phyloP scores from a whole-genome alignment of 306 rosid genomes.

The Gillenia trifoliata region DNA sequence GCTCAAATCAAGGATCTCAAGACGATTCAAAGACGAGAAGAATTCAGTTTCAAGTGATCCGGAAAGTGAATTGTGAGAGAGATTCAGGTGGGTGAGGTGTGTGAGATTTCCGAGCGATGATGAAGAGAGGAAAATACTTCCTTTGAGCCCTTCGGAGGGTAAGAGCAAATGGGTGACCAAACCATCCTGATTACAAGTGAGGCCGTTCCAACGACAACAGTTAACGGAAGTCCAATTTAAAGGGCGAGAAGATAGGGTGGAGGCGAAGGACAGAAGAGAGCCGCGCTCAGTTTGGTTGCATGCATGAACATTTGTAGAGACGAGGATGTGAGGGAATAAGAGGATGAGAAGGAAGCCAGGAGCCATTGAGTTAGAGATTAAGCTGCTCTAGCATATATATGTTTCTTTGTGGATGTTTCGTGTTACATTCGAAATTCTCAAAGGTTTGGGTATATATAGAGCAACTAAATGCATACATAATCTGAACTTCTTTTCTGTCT shows the following conservation, averaged over 20 bases:
- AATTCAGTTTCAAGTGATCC: neutral
- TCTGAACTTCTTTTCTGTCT: too few species aligned
- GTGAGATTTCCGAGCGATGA: neutral
- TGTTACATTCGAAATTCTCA: too few species aligned
- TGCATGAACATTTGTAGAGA: too few species aligned
- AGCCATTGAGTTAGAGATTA: too few species aligned
- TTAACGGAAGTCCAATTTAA: neutral
- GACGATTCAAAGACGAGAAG: neutral
- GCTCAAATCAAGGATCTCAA: neutral
- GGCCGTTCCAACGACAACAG: neutral
- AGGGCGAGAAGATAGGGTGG: neutral
- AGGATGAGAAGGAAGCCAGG: too few species aligned
- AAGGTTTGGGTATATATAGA: too few species aligned
- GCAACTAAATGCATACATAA: too few species aligned
- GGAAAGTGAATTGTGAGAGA: neutral
- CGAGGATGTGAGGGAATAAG: too few species aligned
- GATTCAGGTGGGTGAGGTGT: neutral
- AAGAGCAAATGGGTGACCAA: neutral
- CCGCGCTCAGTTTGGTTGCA: too few species aligned
- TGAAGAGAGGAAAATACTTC: too few species aligned
- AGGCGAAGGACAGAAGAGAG: neutral
- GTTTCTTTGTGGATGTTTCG: too few species aligned
- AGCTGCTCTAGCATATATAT: too few species aligned
- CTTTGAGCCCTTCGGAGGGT: neutral
- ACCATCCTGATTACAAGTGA: neutral